Percentiles rank a stretch among this genome's conserved stretches.
phyloP scores from a whole-genome alignment of 2,329 filamentous ascomycete genomes.

The Verticillium isaacii region DNA sequence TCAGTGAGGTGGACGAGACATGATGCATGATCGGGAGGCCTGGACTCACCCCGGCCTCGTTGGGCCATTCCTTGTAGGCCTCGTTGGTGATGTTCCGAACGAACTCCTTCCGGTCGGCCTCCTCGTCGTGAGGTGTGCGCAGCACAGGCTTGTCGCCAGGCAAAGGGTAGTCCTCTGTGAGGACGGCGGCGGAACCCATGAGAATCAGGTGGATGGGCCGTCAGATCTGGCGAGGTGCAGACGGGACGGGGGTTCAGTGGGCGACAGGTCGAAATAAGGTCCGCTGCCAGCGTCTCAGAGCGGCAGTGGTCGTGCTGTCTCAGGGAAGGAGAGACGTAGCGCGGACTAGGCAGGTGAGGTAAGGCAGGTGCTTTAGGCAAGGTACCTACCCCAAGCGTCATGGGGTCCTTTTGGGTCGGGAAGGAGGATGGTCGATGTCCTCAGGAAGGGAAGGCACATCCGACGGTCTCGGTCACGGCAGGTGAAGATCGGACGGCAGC shows the following conservation, averaged over 20 bases:
- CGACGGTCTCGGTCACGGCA: too few species aligned
- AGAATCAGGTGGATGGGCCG: background rate
- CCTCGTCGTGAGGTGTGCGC: conserved; percentile 9
- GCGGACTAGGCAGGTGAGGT: background rate
- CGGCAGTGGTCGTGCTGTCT: background rate
- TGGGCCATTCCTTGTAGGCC: conserved; percentile 40
- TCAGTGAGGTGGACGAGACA: background rate
- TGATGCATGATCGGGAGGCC: background rate
- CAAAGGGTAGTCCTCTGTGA: background rate
- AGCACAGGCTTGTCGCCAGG: background rate
- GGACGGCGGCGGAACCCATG: background rate
- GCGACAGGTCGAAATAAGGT: background rate
- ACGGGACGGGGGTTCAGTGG: background rate
- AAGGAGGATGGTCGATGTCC: too few species aligned
- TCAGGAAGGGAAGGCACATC: too few species aligned
- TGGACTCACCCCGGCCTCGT: conserved; percentile 37
- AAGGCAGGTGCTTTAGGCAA: too few species aligned
- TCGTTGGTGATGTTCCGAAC: conserved; percentile 14
- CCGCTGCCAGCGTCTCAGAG: background rate
- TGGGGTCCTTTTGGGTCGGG: too few species aligned
- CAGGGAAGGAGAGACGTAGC: background rate
- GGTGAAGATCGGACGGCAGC: background rate
- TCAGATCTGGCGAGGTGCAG: background rate
- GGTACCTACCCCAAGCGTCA: too few species aligned
- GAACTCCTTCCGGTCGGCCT: conserved; percentile 6